Base-by-base conservation (phyloP, 176 grass and related monocot genomes). In the Urochloa ruziziensis region DNA sequence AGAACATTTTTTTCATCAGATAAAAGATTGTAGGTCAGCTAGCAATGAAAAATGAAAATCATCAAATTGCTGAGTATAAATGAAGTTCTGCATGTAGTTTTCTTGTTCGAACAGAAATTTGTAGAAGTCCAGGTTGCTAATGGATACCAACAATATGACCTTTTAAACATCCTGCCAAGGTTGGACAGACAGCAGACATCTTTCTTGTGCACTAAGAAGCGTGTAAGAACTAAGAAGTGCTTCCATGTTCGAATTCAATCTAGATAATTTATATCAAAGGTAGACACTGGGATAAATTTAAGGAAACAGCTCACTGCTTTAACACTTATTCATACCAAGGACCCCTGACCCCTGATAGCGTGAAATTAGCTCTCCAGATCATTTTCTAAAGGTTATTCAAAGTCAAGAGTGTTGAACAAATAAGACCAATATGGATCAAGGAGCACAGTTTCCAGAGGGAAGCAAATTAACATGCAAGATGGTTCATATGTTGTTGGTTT, bases 91-190 rank as follows among this genome's bases (percentile, higher is more conserved):
- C 95, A 90, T 44, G 95, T 97, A 53, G 91, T 89, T 89, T 97
- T 92, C 70, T 97, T 93, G 92, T 97, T 94, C 30, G 92, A 94
- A 36, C 92, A 94, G 93, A 70, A n/a, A n/a, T n/a, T n/a, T n/a
- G n/a, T n/a, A n/a, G n/a, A n/a, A n/a, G n/a, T n/a, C n/a, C n/a
- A n/a, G n/a, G n/a, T n/a, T n/a, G n/a, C n/a, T n/a, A n/a, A n/a
- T n/a, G n/a, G n/a, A n/a, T n/a, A n/a, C 95, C 95, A 44, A 94
- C 90, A 56, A 94, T 94, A 88, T 97, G 95, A 73, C 95, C 90
- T 88, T 94, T 97, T 94, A 97, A 70, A 93, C 84, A 59, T 91
- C 92, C 56, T 71, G 70, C 5, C 92, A 92, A 27, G 95, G 92
- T 67, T 72, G 43, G 49, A 97, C 83, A 83, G 93, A 97, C 80